Conservation (phyloP, 75 land plant genomes). For the Pseudotsuga menziesii region DNA sequence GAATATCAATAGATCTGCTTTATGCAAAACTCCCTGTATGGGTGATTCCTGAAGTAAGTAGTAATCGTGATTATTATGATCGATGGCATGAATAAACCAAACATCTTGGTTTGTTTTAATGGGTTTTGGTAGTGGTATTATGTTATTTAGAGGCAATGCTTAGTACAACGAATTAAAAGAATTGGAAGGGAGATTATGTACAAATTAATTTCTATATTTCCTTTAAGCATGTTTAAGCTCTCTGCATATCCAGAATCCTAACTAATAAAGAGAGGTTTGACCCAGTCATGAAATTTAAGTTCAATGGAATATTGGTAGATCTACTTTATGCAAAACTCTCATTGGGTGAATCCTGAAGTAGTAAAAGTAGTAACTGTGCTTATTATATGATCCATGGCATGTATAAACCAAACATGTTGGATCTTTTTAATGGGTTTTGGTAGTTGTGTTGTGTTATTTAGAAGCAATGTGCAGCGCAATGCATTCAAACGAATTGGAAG, state of each 20-base stretch:
- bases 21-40: conserved; percentile 84
- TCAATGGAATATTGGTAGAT: conserved; percentile 83
- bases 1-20: conserved; percentile 87
- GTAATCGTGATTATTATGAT: background rate
- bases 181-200: too few species aligned
- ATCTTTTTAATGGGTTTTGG: background rate
- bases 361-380: conserved; percentile 1
- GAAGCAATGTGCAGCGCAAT: too few species aligned
- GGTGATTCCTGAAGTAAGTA: conserved; percentile 86
- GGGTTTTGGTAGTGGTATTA: background rate
- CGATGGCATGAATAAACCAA: background rate
- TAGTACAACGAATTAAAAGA: background rate
- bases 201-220: too few species aligned
- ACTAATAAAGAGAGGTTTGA: too few species aligned
- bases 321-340: conserved; percentile 81
- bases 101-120: background rate
- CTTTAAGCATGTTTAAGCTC: too few species aligned
- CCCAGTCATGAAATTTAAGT: conserved; percentile 84
- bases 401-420: background rate
- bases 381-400: background rate
- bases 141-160: background rate
- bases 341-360: conserved; percentile 88
- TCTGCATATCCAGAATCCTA: too few species aligned
- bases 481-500: too few species aligned
- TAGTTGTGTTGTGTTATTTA: too few species aligned